Evolutionary conservation across 176 grass and related monocot species (phyloP), one percentile per base, ranked within the genome.

Genomic region (sorghum (Sorghum bicolor)): DNA sequence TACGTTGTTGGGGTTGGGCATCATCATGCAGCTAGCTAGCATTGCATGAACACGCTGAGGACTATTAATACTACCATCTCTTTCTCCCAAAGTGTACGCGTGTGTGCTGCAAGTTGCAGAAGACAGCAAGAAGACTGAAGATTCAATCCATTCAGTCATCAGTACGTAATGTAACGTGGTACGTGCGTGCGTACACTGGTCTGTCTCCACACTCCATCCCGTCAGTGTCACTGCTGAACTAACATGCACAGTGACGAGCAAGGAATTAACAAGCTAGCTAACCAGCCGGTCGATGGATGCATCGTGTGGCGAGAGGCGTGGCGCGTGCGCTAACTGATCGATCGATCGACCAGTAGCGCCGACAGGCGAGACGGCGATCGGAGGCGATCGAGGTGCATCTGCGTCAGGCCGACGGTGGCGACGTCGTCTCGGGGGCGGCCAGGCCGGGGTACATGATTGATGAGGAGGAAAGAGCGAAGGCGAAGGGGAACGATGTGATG

Each of bases 401-500:
- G 73, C 67, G 58, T 86, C 74, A 77, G 79, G 45, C 58, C 64
- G 62, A 72, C 84, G 62, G 70, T 31, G 66, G 66, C 55, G 67
- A 79, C 84, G 67, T 45, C 37, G 29, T 40, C 40, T 60, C 55
- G 55, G 55, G 55, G 55, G 20, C 53, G 2, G 53, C 53, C 53
- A 7, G 20, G 40, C 39, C 19, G 20, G 20, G 15, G 1, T 20
- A 52, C 48, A 78, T 61, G 57, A 61, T 28, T 52, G 48, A 52
- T 60, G n/a, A 61, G 47, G 55, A 39, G 36, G 25, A 25, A 64
- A 58, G 40, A 33, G 22, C 6, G 60, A 3, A 24, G 28, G 69
- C 7, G 0, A 89, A 75, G 36, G 87, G 82, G 87, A 70, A 76
- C 82, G 41, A 85, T 44, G 57, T 65, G 53, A 85, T 44, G 41